A percentile compares a stretch with the other conserved stretches of the same genome.
Conservation (phyloP, 2,329 filamentous ascomycete genomes). For the Claviceps purpurea region DNA sequence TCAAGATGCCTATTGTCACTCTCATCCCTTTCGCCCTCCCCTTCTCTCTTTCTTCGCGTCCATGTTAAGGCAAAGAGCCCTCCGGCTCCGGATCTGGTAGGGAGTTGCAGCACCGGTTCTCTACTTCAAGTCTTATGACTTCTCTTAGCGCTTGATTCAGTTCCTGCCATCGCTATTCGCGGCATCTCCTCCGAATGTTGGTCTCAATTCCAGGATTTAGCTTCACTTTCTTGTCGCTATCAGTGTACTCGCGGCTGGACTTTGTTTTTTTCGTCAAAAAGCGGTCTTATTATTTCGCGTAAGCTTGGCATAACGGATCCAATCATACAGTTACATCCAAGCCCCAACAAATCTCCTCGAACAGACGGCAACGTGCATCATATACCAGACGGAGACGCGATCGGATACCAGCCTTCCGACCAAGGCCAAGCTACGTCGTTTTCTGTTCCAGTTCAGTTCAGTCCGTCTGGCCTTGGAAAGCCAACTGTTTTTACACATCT, state of each 20-base stretch:
- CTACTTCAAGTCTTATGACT: neutral
- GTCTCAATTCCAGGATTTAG: neutral
- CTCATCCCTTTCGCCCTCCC: neutral
- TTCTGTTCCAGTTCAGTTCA: conserved; percentile 1
- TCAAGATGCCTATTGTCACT: conserved; percentile 1
- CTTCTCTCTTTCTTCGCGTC: neutral
- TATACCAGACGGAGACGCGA: conserved; percentile 5
- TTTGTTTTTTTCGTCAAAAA: neutral
- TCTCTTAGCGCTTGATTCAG: neutral
- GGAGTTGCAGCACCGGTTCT: neutral
- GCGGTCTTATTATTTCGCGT: conserved; percentile 1
- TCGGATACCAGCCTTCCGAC: conserved; percentile 1
- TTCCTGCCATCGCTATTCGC: neutral
- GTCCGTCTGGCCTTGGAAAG: neutral
- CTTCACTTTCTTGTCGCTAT: neutral
- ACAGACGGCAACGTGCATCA: conserved; percentile 6
- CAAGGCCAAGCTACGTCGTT: neutral
- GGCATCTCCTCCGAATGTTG: neutral
- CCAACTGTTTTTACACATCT: neutral
- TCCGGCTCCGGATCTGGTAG: too few species aligned
- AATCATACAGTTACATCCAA: conserved; percentile 1
- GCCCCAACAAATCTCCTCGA: conserved; percentile 2
- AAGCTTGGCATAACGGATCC: neutral
- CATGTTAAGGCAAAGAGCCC: too few species aligned
- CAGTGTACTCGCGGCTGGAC: neutral